Conservation (phyloP, 169 alveolate genomes). For the Plasmodium ovale region DNA sequence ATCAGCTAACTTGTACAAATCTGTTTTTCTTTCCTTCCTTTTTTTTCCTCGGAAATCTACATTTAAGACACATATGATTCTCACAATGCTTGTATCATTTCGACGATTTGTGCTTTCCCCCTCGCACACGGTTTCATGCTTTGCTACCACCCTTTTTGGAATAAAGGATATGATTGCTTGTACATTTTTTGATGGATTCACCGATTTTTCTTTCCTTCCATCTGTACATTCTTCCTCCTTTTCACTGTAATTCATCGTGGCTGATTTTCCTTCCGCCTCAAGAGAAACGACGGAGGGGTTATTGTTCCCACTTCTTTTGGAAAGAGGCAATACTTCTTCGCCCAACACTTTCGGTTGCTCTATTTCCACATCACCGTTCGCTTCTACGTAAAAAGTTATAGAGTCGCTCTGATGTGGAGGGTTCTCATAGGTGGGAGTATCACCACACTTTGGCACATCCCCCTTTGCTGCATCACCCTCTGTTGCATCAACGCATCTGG, state of each 20-base stretch:
- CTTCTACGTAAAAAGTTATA: neutral
- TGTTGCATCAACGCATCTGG: no score
- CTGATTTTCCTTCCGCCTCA: no score
- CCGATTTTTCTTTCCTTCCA: neutral
- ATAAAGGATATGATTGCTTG: constrained; percentile 57
- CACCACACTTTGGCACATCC: no score
- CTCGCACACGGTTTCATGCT: neutral
- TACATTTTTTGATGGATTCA: neutral
- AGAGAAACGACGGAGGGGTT: no score
- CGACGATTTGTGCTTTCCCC: neutral
- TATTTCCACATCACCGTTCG: neutral
- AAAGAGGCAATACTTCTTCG: neutral
- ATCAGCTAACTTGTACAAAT: constrained; percentile 16
- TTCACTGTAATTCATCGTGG: neutral
- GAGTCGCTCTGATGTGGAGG: no score
- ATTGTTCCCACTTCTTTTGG: neutral
- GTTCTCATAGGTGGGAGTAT: no score
- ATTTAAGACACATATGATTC: constrained; percentile 38
- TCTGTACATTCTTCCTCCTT: neutral
- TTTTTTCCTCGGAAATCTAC: constrained; percentile 14
- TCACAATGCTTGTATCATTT: neutral
- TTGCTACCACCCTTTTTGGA: constrained; percentile 4
- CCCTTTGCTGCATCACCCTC: no score
- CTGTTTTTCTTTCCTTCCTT: constrained; percentile 47
- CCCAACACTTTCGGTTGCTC: neutral